These are phyloP conservation scores for Nothophoma quercina DNA, from an alignment of 2,329 filamentous ascomycete species.

Conservation along the genomic window DNA sequence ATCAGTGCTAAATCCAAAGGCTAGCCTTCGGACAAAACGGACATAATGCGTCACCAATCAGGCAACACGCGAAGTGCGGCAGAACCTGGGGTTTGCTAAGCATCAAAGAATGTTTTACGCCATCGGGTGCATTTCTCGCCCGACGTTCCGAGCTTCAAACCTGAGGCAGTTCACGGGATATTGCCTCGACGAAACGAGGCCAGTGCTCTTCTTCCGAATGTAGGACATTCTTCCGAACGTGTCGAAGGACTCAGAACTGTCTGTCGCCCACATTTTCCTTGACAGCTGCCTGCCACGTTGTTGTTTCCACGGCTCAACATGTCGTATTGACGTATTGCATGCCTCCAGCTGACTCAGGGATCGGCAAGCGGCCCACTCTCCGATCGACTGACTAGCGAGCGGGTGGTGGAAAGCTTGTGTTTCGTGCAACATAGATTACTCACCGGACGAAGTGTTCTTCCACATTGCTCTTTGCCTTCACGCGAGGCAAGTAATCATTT, in stretches of 20 bases:
- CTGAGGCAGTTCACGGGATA: background rate
- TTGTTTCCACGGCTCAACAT: conserved; percentile 10
- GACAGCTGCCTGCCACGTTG: conserved; percentile 5
- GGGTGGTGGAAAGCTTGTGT: conserved; percentile 15
- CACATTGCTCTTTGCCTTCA: background rate
- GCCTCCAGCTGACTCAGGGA: conserved; percentile 7
- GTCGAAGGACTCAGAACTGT: too few species aligned
- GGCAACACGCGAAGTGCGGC: conserved; percentile 18
- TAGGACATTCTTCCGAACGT: too few species aligned
- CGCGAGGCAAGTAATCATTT: background rate
- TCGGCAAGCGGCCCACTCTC: conserved; percentile 7
- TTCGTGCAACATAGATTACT: conserved; percentile 4
- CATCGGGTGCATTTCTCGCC: conserved; percentile 24
- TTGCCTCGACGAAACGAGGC: background rate
- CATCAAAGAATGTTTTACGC: conserved; percentile 32
- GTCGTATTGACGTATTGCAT: conserved; percentile 9
- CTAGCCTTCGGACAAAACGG: conserved; percentile 38
- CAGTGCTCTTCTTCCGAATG: background rate
- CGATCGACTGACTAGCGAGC: conserved; percentile 6
- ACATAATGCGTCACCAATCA: conserved; percentile 37
- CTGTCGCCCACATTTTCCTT: background rate
- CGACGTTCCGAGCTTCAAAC: conserved; percentile 27
- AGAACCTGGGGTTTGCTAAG: conserved; percentile 40
- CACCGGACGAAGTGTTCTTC: conserved; percentile 9
- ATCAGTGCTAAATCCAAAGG: conserved; percentile 27